phyloP scores from a whole-genome alignment of 1,284 basidiomycete species.

The Volvariella volvacea region DNA sequence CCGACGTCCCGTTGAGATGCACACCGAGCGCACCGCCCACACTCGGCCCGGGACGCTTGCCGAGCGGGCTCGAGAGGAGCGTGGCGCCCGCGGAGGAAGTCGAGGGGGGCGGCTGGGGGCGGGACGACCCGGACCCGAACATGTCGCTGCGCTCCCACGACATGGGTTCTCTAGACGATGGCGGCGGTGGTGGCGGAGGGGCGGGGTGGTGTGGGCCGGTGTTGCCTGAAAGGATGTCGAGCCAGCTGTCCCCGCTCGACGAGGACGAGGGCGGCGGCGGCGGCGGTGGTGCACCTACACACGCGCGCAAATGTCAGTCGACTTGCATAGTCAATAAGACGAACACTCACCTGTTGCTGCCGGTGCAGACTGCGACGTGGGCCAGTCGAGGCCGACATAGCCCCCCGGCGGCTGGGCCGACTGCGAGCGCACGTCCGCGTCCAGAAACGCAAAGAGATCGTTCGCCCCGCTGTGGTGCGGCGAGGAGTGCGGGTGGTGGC shows the following conservation, averaged over 20 bases:
- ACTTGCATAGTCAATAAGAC: background rate
- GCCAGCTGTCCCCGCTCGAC: conserved; percentile 3
- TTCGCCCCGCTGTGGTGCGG: background rate
- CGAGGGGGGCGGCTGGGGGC: too few relatives aligned
- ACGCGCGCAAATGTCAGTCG: background rate
- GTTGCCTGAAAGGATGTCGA: conserved; percentile 7
- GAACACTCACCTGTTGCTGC: background rate
- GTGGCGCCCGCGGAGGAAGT: too few relatives aligned
- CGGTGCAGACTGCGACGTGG: conserved; percentile 1
- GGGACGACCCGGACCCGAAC: too few relatives aligned
- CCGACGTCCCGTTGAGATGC: too few relatives aligned
- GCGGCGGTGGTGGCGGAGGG: background rate
- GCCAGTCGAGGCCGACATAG: conserved; percentile 6
- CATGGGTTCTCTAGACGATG: conserved; percentile 3
- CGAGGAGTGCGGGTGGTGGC: background rate
- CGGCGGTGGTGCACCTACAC: background rate
- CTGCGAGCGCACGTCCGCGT: conserved; percentile 3
- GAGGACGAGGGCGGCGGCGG: conserved; percentile 5
- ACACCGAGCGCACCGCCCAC: too few relatives aligned
- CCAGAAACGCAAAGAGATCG: conserved; percentile 3
- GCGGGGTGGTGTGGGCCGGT: background rate
- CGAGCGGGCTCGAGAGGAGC: too few relatives aligned
- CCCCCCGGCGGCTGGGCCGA: background rate
- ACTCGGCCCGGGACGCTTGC: too few relatives aligned
- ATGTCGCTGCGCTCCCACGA: conserved; percentile 5